phyloP scores from a whole-genome alignment of 1,284 basidiomycete species.

The Naganishia cerealis region DNA sequence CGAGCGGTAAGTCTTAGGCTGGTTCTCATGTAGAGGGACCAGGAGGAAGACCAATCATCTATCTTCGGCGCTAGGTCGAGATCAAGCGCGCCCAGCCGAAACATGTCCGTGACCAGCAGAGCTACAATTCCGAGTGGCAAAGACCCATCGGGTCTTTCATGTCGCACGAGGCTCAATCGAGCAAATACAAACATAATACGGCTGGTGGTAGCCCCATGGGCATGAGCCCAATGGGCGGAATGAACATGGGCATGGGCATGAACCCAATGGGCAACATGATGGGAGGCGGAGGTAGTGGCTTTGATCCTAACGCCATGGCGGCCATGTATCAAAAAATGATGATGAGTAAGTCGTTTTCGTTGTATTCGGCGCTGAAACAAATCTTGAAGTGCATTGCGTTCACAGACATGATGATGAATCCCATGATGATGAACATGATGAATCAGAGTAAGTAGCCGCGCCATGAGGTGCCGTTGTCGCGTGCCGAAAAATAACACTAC shows the following conservation, averaged over 20 bases:
- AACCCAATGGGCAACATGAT: conserved; percentile 47
- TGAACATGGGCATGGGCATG: conserved; percentile 51
- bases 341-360: conserved; percentile 39
- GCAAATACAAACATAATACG: conserved; percentile 44
- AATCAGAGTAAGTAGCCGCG: conserved; percentile 22
- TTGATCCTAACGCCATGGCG: conserved; percentile 59
- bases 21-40: background rate
- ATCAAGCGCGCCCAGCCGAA: conserved; percentile 90
- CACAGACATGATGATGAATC: conserved; percentile 31
- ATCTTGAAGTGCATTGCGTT: conserved; percentile 37
- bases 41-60: background rate
- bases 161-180: conserved; percentile 46
- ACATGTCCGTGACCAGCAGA: conserved; percentile 44
- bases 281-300: conserved; percentile 43
- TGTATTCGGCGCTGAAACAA: conserved; percentile 40
- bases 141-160: conserved; percentile 40
- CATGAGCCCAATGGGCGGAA: conserved; percentile 57
- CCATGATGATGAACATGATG: conserved; percentile 35
- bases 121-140: conserved; percentile 38
- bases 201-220: conserved; percentile 52
- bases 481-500: background rate
- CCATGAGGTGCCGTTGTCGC: background rate
- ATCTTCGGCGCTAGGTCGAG: conserved; percentile 67
- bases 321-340: conserved; percentile 61
- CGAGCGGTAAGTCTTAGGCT: conserved; percentile 65